These are phyloP conservation scores for Clonostachys chloroleuca DNA, from an alignment of 2,329 filamentous ascomycete species.

Conservation along the genomic window DNA sequence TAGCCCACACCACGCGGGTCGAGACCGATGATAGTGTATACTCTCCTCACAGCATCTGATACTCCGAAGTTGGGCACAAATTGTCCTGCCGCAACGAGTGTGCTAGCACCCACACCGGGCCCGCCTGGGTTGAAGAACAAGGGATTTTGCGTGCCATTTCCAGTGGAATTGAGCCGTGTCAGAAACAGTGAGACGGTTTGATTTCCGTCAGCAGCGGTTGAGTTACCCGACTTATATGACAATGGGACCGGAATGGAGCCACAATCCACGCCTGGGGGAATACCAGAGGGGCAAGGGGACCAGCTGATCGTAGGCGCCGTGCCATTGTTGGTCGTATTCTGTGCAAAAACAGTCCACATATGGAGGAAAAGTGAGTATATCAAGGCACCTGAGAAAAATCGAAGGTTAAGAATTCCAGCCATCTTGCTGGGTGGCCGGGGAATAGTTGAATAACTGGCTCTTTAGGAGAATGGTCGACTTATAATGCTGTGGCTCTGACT, in stretches of 20 bases:
- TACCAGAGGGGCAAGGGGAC: not conserved
- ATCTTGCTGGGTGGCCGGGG: too few species aligned
- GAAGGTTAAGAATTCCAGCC: too few species aligned
- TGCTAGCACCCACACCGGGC: slow-evolving; percentile 7
- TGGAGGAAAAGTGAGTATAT: too few species aligned
- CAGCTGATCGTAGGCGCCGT: not conserved
- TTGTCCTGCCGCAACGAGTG: not conserved
- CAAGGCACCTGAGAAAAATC: too few species aligned
- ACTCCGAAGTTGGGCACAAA: slow-evolving; percentile 6
- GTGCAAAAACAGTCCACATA: too few species aligned
- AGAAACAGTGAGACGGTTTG: not conserved
- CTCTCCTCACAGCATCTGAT: slow-evolving; percentile 7
- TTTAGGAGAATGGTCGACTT: too few species aligned
- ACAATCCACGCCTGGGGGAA: not conserved
- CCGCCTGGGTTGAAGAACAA: slow-evolving; percentile 14
- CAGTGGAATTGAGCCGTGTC: slow-evolving; percentile 1
- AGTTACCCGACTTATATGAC: slow-evolving; percentile 3
- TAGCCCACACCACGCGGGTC: slow-evolving; percentile 35
- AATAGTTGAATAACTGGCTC: too few species aligned
- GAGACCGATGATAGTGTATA: slow-evolving; percentile 36
- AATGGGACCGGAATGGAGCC: not conserved
- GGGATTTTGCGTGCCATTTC: not conserved
- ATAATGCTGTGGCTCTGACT: too few species aligned
- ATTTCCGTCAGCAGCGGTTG: slow-evolving; percentile 1
- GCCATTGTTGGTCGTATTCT: too few species aligned